Percentiles rank a stretch among this genome's conserved stretches.
phyloP scores from a whole-genome alignment of 257 asterid genomes.

The Solanum neorickii region DNA sequence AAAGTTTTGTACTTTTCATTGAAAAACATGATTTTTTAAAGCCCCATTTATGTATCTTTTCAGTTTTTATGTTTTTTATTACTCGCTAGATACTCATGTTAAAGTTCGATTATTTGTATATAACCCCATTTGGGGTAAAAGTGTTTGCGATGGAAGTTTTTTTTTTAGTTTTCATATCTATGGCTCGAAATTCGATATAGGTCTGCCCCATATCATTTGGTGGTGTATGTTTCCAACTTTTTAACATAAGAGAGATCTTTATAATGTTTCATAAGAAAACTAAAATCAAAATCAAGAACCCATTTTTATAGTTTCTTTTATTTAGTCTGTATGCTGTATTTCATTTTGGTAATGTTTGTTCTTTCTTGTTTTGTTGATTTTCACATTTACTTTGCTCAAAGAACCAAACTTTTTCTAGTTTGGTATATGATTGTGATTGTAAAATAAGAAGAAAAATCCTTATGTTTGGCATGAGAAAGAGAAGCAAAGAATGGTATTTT shows the following conservation, averaged over 20 bases:
- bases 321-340: neutral
- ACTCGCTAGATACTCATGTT: rapidly evolving
- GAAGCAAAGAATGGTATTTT: neutral
- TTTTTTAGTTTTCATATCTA: too few species aligned
- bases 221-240: neutral
- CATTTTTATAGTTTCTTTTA: neutral
- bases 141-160: too few species aligned
- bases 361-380: neutral
- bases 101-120: neutral
- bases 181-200: neutral
- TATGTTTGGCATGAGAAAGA: conserved; percentile 49
- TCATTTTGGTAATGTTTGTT: neutral
- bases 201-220: neutral
- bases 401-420: neutral
- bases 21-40: neutral
- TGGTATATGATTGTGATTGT: neutral
- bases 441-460: conserved; percentile 2
- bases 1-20: neutral
- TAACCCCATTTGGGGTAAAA: too few species aligned
- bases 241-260: neutral
- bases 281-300: neutral
- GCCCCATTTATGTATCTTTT: neutral
- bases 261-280: neutral
- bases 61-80: too few species aligned
- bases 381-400: neutral